Percentiles rank a stretch among this genome's conserved stretches.
Conservation (phyloP, 2,329 filamentous ascomycete genomes). For the Tolypocladium ovalisporum region DNA sequence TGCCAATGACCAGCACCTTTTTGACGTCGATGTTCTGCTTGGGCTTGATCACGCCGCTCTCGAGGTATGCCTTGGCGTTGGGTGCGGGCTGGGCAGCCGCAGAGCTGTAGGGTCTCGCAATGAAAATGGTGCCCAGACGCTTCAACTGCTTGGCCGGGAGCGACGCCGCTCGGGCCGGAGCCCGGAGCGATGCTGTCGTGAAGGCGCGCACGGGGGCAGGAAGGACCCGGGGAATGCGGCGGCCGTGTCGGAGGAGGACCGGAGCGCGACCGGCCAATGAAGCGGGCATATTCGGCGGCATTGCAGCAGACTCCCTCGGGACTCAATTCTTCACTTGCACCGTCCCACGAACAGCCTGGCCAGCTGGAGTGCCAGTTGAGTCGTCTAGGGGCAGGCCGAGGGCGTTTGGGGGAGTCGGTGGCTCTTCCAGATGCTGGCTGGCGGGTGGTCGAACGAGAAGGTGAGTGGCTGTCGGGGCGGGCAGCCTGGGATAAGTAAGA, state of each 20-base stretch:
- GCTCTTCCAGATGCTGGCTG: slow-evolving; percentile 10
- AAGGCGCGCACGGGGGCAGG: slow-evolving; percentile 33
- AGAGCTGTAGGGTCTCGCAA: slow-evolving; percentile 29
- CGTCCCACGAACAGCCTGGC: slow-evolving; percentile 23
- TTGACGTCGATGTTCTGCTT: slow-evolving; percentile 78
- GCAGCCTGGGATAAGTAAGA: slow-evolving; percentile 5
- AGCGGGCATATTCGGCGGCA: slow-evolving; percentile 27
- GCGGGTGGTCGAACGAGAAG: slow-evolving; percentile 5
- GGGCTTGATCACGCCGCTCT: slow-evolving; percentile 77
- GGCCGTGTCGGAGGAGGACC: slow-evolving; percentile 44
- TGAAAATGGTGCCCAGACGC: slow-evolving; percentile 36
- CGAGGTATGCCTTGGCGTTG: slow-evolving; percentile 76
- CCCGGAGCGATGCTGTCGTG: slow-evolving; percentile 24
- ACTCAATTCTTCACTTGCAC: slow-evolving; percentile 24
- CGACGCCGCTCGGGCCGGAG: slow-evolving; percentile 19
- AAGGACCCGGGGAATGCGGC: slow-evolving; percentile 34
- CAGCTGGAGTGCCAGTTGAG: slow-evolving; percentile 19
- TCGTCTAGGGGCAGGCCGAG: slow-evolving; percentile 6
- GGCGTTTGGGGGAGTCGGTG: slow-evolving; percentile 11
- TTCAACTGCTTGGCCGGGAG: slow-evolving; percentile 23
- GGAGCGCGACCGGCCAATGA: slow-evolving; percentile 45
- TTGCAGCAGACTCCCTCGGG: slow-evolving; percentile 18
- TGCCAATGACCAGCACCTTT: slow-evolving; percentile 94
- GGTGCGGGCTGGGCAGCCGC: slow-evolving; percentile 56
- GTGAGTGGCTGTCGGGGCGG: slow-evolving; percentile 1